phyloP scores from a whole-genome alignment of 805 yeast genomes.

The Starmerella bombicola region DNA sequence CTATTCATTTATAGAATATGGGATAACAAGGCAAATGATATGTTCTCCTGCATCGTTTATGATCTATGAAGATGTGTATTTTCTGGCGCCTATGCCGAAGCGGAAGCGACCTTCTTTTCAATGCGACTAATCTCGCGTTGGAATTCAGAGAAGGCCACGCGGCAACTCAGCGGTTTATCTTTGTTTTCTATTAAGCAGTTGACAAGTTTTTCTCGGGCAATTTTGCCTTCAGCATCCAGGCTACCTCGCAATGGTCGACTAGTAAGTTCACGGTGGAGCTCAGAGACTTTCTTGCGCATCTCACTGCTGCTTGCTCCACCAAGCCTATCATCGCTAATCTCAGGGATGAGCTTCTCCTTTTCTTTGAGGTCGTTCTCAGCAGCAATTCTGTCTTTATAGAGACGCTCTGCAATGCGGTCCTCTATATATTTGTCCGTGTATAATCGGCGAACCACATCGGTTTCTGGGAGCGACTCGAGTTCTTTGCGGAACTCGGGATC shows the following conservation, averaged over 20 bases:
- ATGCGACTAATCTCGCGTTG: constrained; percentile 16
- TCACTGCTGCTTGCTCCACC: constrained; percentile 16
- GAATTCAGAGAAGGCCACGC: constrained; percentile 25
- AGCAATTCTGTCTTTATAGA: constrained; percentile 25
- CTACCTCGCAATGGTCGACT: constrained; percentile 26
- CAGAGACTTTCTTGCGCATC: constrained; percentile 24
- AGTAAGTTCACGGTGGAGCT: constrained; percentile 25
- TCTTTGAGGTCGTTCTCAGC: constrained; percentile 23
- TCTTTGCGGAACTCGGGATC: constrained; percentile 26
- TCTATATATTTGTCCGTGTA: constrained; percentile 27
- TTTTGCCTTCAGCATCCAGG: constrained; percentile 23
- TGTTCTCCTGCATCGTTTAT: no score
- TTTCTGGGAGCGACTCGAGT: constrained; percentile 27
- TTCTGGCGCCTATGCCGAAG: no score
- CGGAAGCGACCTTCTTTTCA: constrained; percentile 9
- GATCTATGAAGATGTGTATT: no score
- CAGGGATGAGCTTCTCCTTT: constrained; percentile 14
- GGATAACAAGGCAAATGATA: no score
- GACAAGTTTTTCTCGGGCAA: constrained; percentile 25
- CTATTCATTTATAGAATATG: no score
- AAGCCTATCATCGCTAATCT: constrained; percentile 16
- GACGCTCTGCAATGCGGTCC: constrained; percentile 28
- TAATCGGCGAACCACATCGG: constrained; percentile 31
- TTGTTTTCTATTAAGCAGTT: constrained; percentile 26
- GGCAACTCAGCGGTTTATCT: constrained; percentile 27